phyloP scores from a whole-genome alignment of 2,329 filamentous ascomycete species.

The Berkeleyomyces basicola region DNA sequence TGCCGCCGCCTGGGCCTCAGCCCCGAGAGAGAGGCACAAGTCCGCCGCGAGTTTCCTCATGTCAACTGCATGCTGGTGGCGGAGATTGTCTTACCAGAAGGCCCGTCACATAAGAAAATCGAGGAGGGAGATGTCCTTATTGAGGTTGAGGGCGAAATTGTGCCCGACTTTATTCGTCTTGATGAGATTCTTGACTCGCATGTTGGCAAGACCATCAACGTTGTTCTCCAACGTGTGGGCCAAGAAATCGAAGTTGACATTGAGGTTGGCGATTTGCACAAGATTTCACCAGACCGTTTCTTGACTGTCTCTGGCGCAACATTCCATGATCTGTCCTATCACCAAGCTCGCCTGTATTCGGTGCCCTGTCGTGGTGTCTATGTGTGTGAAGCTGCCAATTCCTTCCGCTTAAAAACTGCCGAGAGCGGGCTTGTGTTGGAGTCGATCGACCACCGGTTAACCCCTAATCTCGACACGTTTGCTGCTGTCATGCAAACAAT shows the following conservation, averaged over 20 bases:
- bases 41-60: slow-evolving; percentile 69
- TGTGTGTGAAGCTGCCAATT: slow-evolving; percentile 85
- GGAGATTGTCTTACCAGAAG: slow-evolving; percentile 83
- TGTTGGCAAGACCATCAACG: slow-evolving; percentile 59
- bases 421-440: slow-evolving; percentile 90
- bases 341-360: slow-evolving; percentile 89
- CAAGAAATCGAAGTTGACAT: slow-evolving; percentile 74
- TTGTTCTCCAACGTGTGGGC: slow-evolving; percentile 78
- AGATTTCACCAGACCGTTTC: slow-evolving; percentile 90
- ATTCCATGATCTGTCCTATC: slow-evolving; percentile 93
- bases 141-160: slow-evolving; percentile 81
- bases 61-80: slow-evolving; percentile 96
- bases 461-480: slow-evolving; percentile 73
- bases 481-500: slow-evolving; percentile 81
- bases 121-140: slow-evolving; percentile 89
- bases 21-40: slow-evolving; percentile 69
- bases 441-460: slow-evolving; percentile 80
- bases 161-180: slow-evolving; percentile 82
- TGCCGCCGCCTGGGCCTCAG: slow-evolving; percentile 77
- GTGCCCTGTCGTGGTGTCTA: slow-evolving; percentile 86
- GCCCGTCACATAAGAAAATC: slow-evolving; percentile 71
- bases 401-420: slow-evolving; percentile 83
- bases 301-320: slow-evolving; percentile 85
- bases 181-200: slow-evolving; percentile 84
- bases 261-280: slow-evolving; percentile 74